Evolutionary conservation across 225 moss, liverwort and hornwort species (phyloP).

Genomic region (Pleurozium schreberi): DNA sequence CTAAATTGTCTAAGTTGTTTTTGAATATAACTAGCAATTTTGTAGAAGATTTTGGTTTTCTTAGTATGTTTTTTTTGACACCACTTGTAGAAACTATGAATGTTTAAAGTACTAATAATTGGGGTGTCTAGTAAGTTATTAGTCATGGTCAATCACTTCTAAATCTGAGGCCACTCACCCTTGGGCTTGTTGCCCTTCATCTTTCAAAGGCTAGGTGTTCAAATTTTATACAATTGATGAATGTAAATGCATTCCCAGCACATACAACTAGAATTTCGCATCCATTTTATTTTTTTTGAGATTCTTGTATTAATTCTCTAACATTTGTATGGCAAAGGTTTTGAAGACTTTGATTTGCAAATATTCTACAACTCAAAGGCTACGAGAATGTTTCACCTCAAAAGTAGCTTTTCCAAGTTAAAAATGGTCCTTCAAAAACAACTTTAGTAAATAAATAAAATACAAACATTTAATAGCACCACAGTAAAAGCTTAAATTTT

Average conservation of each 20-base stretch:
- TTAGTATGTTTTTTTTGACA: neutral
- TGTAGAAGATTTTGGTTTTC: neutral
- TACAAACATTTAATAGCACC: neutral
- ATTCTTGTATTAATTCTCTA: neutral
- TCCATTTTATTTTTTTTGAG: neutral
- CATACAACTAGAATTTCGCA: neutral
- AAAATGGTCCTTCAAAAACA: neutral
- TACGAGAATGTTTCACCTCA: accelerated
- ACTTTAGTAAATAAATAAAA: neutral
- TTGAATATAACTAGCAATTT: neutral
- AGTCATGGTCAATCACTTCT: accelerated
- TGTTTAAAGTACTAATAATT: neutral
- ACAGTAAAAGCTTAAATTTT: neutral
- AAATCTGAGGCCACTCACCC: neutral
- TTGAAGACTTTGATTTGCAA: neutral
- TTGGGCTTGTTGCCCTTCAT: neutral
- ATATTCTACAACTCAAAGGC: neutral
- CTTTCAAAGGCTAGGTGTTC: accelerated
- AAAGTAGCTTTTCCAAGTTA: neutral
- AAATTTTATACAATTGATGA: neutral
- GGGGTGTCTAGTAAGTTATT: neutral
- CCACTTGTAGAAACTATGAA: too few species aligned
- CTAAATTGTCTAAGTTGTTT: neutral
- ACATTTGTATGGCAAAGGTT: neutral
- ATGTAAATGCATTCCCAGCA: neutral